Conservation (phyloP, 192 early-diverging fungal species). For the Diversispora epigaea region DNA sequence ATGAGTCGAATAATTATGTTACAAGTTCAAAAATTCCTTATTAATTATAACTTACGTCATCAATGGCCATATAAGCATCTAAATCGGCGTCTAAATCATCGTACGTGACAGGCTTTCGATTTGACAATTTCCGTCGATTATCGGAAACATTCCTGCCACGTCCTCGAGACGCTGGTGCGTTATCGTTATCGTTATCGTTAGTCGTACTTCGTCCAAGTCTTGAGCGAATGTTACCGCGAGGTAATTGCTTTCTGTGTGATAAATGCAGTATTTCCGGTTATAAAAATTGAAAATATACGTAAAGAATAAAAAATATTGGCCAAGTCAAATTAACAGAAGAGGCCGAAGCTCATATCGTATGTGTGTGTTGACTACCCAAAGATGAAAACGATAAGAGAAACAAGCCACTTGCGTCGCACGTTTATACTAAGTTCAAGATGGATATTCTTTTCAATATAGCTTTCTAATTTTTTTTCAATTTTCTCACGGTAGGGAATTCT, state of each 20-base stretch:
- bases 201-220: constrained; percentile 9
- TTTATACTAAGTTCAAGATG: too few relatives aligned
- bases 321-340: neutral
- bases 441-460: too few relatives aligned
- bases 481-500: neutral
- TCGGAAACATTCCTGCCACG: constrained; percentile 11
- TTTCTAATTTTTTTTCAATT: neutral
- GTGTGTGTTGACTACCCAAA: too few relatives aligned
- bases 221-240: constrained; percentile 13
- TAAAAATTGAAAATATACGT: neutral
- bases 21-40: neutral
- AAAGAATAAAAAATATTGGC: neutral
- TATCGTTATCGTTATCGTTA: neutral
- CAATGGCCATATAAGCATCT: constrained; percentile 34
- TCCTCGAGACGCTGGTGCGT: neutral
- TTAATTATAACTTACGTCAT: neutral
- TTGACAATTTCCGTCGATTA: neutral
- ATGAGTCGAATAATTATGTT: neutral
- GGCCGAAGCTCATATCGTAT: too few relatives aligned
- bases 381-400: too few relatives aligned
- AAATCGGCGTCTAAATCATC: constrained; percentile 33
- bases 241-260: neutral
- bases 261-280: neutral
- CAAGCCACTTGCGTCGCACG: too few relatives aligned
- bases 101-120: constrained; percentile 21